Conservation (phyloP, 2,329 filamentous ascomycete species). For the Catunica adiposa region DNA sequence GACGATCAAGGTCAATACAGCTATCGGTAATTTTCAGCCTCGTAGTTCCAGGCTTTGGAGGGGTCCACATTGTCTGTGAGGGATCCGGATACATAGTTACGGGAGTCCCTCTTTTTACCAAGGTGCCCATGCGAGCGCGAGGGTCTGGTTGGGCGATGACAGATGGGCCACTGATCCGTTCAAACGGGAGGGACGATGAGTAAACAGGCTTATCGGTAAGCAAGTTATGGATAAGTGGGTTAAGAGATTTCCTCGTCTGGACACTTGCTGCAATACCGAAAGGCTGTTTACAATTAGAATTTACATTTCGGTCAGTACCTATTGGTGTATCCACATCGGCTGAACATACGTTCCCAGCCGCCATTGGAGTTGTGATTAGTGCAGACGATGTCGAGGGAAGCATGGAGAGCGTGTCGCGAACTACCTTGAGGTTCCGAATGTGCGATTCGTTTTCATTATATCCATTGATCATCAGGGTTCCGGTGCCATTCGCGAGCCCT, state of each 20-base stretch:
- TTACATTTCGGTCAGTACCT: neutral
- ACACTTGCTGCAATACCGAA: constrained; percentile 14
- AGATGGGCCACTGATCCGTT: constrained; percentile 33
- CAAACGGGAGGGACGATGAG: constrained; percentile 73
- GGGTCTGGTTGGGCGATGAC: constrained; percentile 6
- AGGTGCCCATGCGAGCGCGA: constrained; percentile 39
- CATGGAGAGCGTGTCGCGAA: constrained; percentile 52
- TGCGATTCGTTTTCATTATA: constrained; percentile 26
- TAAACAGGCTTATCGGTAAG: constrained; percentile 87
- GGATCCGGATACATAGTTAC: constrained; percentile 70
- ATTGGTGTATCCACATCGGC: constrained; percentile 19
- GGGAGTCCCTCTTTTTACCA: constrained; percentile 83
- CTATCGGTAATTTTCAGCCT: constrained; percentile 60
- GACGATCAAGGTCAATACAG: constrained; percentile 63
- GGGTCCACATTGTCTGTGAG: constrained; percentile 45
- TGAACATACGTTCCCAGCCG: constrained; percentile 43
- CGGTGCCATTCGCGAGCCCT: constrained; percentile 15
- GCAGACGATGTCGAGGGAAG: constrained; percentile 74
- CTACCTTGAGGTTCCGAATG: constrained; percentile 55
- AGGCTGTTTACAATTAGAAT: neutral
- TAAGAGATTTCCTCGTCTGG: constrained; percentile 39
- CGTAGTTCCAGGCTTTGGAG: constrained; percentile 40
- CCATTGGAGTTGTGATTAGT: constrained; percentile 70
- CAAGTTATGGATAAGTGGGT: constrained; percentile 87
- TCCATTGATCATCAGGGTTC: constrained; percentile 10